Percentiles rank a stretch among this genome's conserved stretches.
Evolutionary conservation across 176 grass and related monocot genomes (phyloP).

Genomic region (Paspalum vaginatum): DNA sequence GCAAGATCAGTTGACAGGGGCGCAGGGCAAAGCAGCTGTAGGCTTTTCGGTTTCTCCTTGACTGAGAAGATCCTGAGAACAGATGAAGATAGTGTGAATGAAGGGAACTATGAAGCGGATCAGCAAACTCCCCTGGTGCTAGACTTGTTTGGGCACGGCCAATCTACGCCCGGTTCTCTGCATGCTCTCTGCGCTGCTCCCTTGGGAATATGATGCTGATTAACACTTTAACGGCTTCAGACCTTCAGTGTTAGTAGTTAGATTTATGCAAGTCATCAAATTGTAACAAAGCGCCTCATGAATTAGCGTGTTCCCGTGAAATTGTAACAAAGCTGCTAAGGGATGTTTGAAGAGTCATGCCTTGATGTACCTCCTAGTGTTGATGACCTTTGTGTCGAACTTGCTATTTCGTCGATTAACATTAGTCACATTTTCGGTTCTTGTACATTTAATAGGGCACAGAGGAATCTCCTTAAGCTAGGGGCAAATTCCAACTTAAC

Average conservation of each 20-base stretch:
- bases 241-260: neutral
- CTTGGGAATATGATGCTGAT: conserved; percentile 45
- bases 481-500: no score
- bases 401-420: no score
- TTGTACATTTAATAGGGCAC: no score
- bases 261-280: neutral
- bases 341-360: no score
- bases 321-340: no score
- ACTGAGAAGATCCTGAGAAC: conserved; percentile 55
- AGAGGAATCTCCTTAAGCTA: no score
- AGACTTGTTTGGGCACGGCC: conserved; percentile 48
- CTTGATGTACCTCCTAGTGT: no score
- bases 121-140: conserved; percentile 28
- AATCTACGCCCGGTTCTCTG: conserved; percentile 35
- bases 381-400: no score
- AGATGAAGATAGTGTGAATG: conserved; percentile 34
- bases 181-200: conserved; percentile 57
- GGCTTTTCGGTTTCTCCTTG: conserved; percentile 87
- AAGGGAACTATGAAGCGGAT: conserved; percentile 18
- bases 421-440: no score
- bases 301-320: no score
- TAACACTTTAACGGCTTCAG: no score
- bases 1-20: conserved; percentile 15
- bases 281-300: no score
- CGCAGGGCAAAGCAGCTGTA: conserved; percentile 38